Evolutionary conservation across 371 early-diverging fungal species (phyloP).

Genomic region (Coemansia sp.): DNA sequence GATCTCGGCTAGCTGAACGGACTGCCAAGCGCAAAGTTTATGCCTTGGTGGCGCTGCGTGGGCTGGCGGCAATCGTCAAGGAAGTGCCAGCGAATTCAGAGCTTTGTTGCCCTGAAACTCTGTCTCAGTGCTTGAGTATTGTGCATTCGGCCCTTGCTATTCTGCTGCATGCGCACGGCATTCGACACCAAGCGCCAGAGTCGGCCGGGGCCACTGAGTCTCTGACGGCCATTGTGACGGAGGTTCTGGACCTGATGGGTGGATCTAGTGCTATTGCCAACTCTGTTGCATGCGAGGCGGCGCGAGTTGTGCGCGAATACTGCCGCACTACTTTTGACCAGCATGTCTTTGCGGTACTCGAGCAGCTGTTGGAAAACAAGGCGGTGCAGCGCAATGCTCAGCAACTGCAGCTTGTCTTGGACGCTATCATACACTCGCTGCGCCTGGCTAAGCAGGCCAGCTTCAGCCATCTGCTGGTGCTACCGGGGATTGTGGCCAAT

Average conservation of each 20-base stretch:
- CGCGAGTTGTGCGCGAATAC: constrained; percentile 32
- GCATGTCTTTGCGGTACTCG: neutral
- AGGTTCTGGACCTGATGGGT: no score
- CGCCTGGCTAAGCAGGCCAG: constrained; percentile 11
- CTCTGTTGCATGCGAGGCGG: constrained; percentile 20
- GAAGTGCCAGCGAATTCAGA: neutral
- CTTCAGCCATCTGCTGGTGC: constrained; percentile 7
- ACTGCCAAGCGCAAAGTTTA: neutral
- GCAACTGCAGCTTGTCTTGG: constrained; percentile 27
- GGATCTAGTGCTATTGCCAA: no score
- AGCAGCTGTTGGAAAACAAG: constrained; percentile 10
- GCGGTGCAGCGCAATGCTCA: constrained; percentile 14
- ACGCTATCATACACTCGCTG: constrained; percentile 13
- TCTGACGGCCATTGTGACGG: no score
- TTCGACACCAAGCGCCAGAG: no score
- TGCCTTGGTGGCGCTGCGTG: constrained; percentile 19
- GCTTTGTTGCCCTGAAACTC: no score
- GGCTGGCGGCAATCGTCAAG: constrained; percentile 31
- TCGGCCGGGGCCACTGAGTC: no score
- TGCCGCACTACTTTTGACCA: constrained; percentile 7
- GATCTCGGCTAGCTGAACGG: no score
- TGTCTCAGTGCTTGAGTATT: no score
- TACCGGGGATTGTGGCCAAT: constrained; percentile 19
- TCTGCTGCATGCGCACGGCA: no score
- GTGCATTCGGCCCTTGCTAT: no score